Conservation (phyloP, 768 basidiomycete genomes). For the Xerocomellus intermedius region DNA sequence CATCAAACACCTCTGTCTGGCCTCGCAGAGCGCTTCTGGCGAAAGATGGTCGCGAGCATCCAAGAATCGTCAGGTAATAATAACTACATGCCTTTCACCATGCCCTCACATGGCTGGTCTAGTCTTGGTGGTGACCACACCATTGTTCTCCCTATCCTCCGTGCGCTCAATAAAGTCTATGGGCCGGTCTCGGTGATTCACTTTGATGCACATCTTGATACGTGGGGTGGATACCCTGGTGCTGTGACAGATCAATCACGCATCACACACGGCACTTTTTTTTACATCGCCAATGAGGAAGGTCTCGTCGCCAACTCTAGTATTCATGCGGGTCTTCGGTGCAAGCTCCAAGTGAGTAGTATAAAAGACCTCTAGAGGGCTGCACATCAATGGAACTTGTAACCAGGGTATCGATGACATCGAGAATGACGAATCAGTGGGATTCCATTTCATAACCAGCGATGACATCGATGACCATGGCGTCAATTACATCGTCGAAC, state of each 20-base stretch:
- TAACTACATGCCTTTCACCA: neutral
- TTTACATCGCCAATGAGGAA: conserved; percentile 75
- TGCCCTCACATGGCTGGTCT: neutral
- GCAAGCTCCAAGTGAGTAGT: conserved; percentile 58
- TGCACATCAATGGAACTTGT: neutral
- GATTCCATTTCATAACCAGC: conserved; percentile 76
- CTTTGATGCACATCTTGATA: conserved; percentile 78
- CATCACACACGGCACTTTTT: conserved; percentile 86
- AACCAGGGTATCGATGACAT: conserved; percentile 35
- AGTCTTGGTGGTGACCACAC: conserved; percentile 85
- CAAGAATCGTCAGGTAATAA: conserved; percentile 63
- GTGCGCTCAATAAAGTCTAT: conserved; percentile 74
- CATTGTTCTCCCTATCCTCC: conserved; percentile 82
- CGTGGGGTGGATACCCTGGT: conserved; percentile 44
- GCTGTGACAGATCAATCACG: conserved; percentile 55
- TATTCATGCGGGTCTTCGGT: conserved; percentile 84
- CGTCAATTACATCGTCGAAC: conserved; percentile 61
- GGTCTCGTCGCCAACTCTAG: conserved; percentile 71
- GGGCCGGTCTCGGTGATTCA: conserved; percentile 83
- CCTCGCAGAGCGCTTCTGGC: conserved; percentile 37
- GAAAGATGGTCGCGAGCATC: conserved; percentile 63
- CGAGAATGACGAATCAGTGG: conserved; percentile 65
- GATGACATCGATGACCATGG: conserved; percentile 86
- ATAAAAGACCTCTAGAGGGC: conserved; percentile 9
- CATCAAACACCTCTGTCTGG: conserved; percentile 23